These are phyloP conservation scores for Aleurites moluccanus DNA, from an alignment of 441 rosid species.

Conservation along the genomic window DNA sequence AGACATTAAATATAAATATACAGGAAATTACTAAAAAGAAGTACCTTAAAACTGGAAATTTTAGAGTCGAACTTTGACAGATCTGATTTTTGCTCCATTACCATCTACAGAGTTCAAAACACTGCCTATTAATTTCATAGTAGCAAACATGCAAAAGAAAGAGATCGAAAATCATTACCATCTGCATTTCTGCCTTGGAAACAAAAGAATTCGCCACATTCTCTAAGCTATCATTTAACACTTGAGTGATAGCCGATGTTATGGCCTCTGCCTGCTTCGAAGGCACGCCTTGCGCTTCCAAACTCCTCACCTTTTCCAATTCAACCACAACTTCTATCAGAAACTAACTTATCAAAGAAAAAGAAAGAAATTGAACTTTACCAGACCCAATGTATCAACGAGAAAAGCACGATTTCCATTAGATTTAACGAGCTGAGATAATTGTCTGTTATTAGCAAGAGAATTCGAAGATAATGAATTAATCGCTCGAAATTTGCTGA, in stretches of 20 bases:
- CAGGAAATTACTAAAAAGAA: too few species aligned
- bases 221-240: conserved; percentile 84
- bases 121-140: not conserved
- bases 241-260: conserved; percentile 78
- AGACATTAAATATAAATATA: too few species aligned
- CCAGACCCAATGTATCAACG: conserved; percentile 92
- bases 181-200: conserved; percentile 83
- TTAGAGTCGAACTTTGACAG: conserved; percentile 82
- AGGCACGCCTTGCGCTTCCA: conserved; percentile 88
- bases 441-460: conserved; percentile 27
- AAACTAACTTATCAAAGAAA: not conserved
- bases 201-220: conserved; percentile 80
- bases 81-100: conserved; percentile 77
- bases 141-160: not conserved
- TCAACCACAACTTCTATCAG: not conserved
- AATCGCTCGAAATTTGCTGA: conserved; percentile 35
- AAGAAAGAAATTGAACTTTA: conserved; percentile 19
- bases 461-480: conserved; percentile 26
- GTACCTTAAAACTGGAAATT: conserved; percentile 83
- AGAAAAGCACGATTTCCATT: conserved; percentile 81
- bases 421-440: conserved; percentile 61
- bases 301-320: conserved; percentile 62
- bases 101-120: conserved; percentile 42
- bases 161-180: conserved; percentile 32
- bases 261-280: conserved; percentile 92